Evolutionary conservation across 1,284 basidiomycete genomes (phyloP), one percentile per base, ranked within the genome.

Genomic region (Peniophora sp.): DNA sequence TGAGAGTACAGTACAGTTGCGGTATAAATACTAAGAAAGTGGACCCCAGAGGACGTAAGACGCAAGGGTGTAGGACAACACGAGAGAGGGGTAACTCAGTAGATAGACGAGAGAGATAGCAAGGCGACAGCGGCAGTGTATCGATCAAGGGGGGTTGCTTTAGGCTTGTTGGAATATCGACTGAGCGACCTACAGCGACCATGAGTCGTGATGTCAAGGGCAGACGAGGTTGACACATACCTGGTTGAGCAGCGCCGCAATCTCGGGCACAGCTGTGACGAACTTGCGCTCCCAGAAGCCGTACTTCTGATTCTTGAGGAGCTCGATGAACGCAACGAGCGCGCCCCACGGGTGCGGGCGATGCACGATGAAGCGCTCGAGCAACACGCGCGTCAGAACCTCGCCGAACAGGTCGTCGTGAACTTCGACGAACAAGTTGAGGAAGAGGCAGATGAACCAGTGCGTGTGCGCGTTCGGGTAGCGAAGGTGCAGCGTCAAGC

Each of bases 311-410:
- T 90, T 91, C 55, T 84, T 80, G 48, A 95, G 78, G 54, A 96
- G 71, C 71, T 97, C 92, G 60, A 95, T 92, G 70, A 98, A 97
- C 2, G 92, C 93, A 59, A 92, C 83, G 55, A 97, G 71, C 42
- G 94, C 83, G 52, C 95, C 96, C 92, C 94, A 98, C n/a, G 96
- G 94, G 62, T 98, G 95, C 49, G 96, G 96, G 42, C 92, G 85
- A 63, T 93, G 84, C 50, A 93, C 93, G 53, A 98, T 82, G 68
- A 97, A 88, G 36, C 96, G 83, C 66, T 98, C 95, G 58, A 99
- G 75, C 24, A 99, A 78, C 24, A 97, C 92, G 52, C 89, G 88
- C 39, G 91, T 88, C 72, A 97, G 84, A 57, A 96, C 83, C 70
- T 98, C 96, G 58, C 86, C 81, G 70, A 97, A 88, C 41, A 78